These are phyloP conservation scores for Blastobotrys raffinosifermentans DNA, from an alignment of 1,139 yeast genomes.

Conservation along the genomic window DNA sequence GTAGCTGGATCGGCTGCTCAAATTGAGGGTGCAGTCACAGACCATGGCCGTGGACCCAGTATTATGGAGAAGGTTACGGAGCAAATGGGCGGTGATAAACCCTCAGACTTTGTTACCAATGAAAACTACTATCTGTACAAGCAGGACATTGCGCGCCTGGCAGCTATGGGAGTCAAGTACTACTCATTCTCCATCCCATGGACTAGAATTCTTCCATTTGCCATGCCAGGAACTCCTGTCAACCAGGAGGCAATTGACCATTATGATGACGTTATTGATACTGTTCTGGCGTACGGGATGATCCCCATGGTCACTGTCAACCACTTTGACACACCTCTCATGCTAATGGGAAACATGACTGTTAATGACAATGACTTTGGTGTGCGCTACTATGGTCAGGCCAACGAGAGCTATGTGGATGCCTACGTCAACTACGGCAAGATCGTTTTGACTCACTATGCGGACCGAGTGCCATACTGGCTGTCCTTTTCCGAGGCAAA, in stretches of 20 bases:
- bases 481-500: constrained; percentile 30
- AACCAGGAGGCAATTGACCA: constrained; percentile 31
- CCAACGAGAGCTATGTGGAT: constrained; percentile 25
- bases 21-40: constrained; percentile 35
- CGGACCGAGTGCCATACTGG: constrained; percentile 31
- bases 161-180: constrained; percentile 31
- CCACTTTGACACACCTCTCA: constrained; percentile 31
- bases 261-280: constrained; percentile 31
- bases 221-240: constrained; percentile 21
- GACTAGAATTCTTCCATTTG: constrained; percentile 33
- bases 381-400: constrained; percentile 20
- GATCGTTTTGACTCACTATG: constrained; percentile 28
- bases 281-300: constrained; percentile 28
- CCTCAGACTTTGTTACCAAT: constrained; percentile 26
- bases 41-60: constrained; percentile 33
- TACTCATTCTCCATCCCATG: constrained; percentile 34
- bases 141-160: constrained; percentile 32
- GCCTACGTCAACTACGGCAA: constrained; percentile 32
- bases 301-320: constrained; percentile 31
- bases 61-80: constrained; percentile 24
- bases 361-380: no score
- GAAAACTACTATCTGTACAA: constrained; percentile 32
- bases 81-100: constrained; percentile 40
- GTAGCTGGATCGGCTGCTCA: constrained; percentile 24
- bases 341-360: neutral